A percentile compares a stretch with the other conserved stretches of the same genome.
phyloP scores from a whole-genome alignment of 1,284 basidiomycete species.

The Boletellus deceptivus region DNA sequence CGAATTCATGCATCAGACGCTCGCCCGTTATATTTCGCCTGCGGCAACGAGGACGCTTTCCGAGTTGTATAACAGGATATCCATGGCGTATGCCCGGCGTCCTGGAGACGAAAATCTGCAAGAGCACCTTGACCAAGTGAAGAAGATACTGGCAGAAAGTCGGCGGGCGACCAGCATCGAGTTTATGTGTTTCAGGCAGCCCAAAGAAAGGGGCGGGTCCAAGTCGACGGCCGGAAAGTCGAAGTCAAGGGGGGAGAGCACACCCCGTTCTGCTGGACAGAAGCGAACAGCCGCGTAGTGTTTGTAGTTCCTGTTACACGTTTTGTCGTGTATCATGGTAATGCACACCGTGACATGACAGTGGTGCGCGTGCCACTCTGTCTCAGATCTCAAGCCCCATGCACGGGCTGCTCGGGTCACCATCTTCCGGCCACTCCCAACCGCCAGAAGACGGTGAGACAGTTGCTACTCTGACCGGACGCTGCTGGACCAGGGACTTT shows the following conservation, averaged over 20 bases:
- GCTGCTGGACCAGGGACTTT: too few species aligned
- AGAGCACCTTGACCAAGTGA: conserved; percentile 87
- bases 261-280: conserved; percentile 22
- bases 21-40: conserved; percentile 83
- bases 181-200: conserved; percentile 86
- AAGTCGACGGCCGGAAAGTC: conserved; percentile 17
- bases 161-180: conserved; percentile 91
- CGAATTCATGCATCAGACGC: conserved; percentile 96
- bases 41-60: conserved; percentile 80
- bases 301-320: not conserved
- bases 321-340: not conserved
- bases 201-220: conserved; percentile 42
- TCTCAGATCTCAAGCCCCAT: too few species aligned
- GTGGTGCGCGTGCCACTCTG: too few species aligned
- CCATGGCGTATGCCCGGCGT: conserved; percentile 82
- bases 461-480: too few species aligned
- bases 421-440: too few species aligned
- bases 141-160: conserved; percentile 84
- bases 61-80: conserved; percentile 93
- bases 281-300: conserved; percentile 15
- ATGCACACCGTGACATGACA: not conserved
- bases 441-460: too few species aligned
- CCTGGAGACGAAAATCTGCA: conserved; percentile 81
- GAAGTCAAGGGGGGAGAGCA: conserved; percentile 20
- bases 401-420: too few species aligned